Evolutionary conservation across 352 stramenopile species (phyloP), one percentile per base, ranked within the genome.

Genomic region (Phytophthora ohioensis): DNA sequence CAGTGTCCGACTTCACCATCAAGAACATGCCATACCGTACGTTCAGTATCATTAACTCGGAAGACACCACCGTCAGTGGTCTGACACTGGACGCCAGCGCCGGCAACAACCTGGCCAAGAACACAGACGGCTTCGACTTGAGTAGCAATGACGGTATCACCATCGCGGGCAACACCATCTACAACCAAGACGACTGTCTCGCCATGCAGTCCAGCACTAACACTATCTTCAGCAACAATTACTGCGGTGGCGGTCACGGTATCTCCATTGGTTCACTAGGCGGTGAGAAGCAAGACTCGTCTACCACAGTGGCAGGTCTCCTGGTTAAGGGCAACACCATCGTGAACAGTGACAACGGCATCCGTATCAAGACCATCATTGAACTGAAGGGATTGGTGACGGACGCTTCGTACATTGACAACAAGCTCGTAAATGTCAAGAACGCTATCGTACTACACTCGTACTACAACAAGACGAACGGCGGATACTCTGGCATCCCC

Each of bases 1-100:
- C 36, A 6, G 34, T 81, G 12, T 64, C 54, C 21, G 64, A 55
- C 0, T 76, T 77, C 58, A 79, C 57, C n/a, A 57, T 81, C 70
- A 73, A 74, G 66, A 75, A 68, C 51, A 41, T 42, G 51, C 61
- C 61, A 5, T 68, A 55, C 42, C 63, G 45, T 12, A 70, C 63
- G 1, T 71, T 71, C 75, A 79, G 69, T 36, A 69, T 79, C 52
- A 21, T 74, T 10, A 69, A 13, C 39, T 76, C 39, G 11, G 7
- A 41, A 11, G 69, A 59, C 6, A 74, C 65, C 10, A 69, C 62
- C 11, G 43, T 69, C 13, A 64, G 52, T 12, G 62, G 62, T 4
- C 32, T 69, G 5, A 69, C 62, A 0, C 52, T 69, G 4, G 62
- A 75, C 48, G 61, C 67, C 11, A 67, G 60, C 15, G 61, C 2